Evolutionary conservation across 1,284 basidiomycete genomes (phyloP), one percentile per base, ranked within the genome.

Genomic region (Pseudozyma sp.): DNA sequence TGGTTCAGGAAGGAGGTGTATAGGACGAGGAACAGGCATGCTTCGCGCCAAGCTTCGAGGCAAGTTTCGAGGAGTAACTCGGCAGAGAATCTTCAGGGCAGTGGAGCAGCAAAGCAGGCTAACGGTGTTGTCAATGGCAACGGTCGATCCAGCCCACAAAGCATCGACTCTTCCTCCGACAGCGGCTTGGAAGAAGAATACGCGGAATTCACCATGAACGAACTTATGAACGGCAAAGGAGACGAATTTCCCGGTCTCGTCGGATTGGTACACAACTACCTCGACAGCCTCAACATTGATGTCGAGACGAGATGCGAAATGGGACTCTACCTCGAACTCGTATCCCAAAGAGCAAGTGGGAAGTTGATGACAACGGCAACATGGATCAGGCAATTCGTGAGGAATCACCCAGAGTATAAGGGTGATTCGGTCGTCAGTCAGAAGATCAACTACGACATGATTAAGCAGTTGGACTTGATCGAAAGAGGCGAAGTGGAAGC

Each of bases 391-490:
- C 88, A 92, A 51, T 99, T 97, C 85, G 92, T 99, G 50, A 90
- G 90, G 19, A 88, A 90, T 1, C 97, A 99, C 86, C 93, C 95
- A 4, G 89, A 88, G 19, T 99, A 99, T 87, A 92, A 93, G 86
- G 89, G 90, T 56, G 95, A 99, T 86, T 97, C 94, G 45, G 91
- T 93, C 39, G 92, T 99, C 25, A 92, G 88, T 53, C 90, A 94
- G 82, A 91, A 93, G 86, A 94, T 99, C 84, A 97, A 96, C 83
- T 97, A 95, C 84, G 97, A 99, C 86, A 89, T 99, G 44, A 89
- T 97, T 85, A 89, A 91, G 54, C 92, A 93, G 8, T 87, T 97
- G n/a, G 95, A 99, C 85, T 90, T 93, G 83, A 92, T 99, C 77
- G 87, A 84, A 78, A 75, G 58, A 69, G 86, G 64, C 39, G 74